These are phyloP conservation scores for Cytospora piceae DNA, from an alignment of 2,329 filamentous ascomycete species.

Conservation along the genomic window DNA sequence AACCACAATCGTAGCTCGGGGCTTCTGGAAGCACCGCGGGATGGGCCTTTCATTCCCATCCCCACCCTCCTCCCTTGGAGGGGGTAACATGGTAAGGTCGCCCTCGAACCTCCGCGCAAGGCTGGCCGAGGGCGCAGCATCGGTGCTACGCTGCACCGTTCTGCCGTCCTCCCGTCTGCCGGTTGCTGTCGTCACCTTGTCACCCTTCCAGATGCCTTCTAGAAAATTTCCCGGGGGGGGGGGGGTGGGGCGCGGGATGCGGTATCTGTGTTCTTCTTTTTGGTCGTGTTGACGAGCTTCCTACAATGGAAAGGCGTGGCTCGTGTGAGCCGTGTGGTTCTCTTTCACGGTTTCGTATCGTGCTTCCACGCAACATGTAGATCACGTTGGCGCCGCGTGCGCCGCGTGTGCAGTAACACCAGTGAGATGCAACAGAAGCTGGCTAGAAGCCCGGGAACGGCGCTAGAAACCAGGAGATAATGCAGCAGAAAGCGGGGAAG, in stretches of 20 bases:
- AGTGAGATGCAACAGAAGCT: conserved; percentile 19
- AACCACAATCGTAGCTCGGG: conserved; percentile 1
- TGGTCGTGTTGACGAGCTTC: conserved; percentile 12
- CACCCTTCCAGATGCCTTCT: conserved; percentile 16
- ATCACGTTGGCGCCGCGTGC: background rate
- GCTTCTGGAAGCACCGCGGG: conserved; percentile 20
- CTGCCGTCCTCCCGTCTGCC: conserved; percentile 11
- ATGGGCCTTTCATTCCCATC: conserved; percentile 2
- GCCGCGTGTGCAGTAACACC: background rate
- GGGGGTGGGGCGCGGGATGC: background rate
- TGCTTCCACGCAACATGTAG: conserved; percentile 8
- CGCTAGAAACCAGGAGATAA: conserved; percentile 14
- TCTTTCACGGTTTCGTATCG: conserved; percentile 20
- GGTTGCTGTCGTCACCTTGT: background rate
- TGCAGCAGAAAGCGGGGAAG: background rate
- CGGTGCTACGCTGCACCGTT: conserved; percentile 23
- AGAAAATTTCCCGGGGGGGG: background rate
- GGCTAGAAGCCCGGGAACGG: conserved; percentile 18
- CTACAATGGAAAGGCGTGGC: conserved; percentile 22
- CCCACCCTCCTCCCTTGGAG: background rate
- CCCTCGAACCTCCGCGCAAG: background rate
- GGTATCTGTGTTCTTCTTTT: background rate
- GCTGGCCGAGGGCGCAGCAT: background rate
- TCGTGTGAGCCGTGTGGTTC: background rate
- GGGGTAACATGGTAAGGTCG: too few relatives aligned